Base-by-base conservation (phyloP, 2,329 filamentous ascomycete species). In the Arthrobotrys entomopaga region DNA sequence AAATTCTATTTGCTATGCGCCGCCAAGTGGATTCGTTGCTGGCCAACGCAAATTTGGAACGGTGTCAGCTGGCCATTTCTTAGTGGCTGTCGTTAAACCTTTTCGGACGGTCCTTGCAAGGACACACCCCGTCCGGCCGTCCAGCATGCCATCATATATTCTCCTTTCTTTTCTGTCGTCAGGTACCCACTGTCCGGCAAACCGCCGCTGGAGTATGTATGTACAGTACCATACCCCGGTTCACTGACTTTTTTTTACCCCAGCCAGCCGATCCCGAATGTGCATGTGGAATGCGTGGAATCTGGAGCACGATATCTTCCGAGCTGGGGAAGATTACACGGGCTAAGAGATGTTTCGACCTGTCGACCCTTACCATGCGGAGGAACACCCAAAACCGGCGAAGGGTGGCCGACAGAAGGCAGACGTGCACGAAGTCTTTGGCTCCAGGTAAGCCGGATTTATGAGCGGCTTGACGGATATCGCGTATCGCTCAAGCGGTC, bases 1-100 rank as follows among this genome's bases (percentile, higher is more conserved):
- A 16, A 43, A 43, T 46, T 46, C 19, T 38, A 34, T 34, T 34
- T 34, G 29, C 29, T 34, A 3, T 43, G 20, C 38, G 26, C 7
- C 6, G 7, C 29, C 4, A 40, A 59, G 40, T 48, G 46, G 56
- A 57, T 49, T 29, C 46, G 63, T 59, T 72, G 59, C 59, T 65
- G 67, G 60, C 67, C 60, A 72, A 72, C 59, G 40, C 59, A 58
- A 50, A 59, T 72, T 59, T 42, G 60, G 60, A 42, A 65, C 50
- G 63, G 61, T 43, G 67, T 73, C 69, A 73, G 69, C 56, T 73
- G 69, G 56, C 61, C 49, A 46, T 7, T 16, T 42, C 58, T 69
- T 61, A 69, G 56, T 69, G 65, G 34, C 40, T 59, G 52, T 19
- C n/a, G 50, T 61, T 65, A 52, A 46, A 58, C 56, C 60, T 61